Evolutionary conservation across 139 green algal genomes (phyloP), one percentile per base, ranked within the genome.

Genomic region (Chlamydomonas sphaeroides): DNA sequence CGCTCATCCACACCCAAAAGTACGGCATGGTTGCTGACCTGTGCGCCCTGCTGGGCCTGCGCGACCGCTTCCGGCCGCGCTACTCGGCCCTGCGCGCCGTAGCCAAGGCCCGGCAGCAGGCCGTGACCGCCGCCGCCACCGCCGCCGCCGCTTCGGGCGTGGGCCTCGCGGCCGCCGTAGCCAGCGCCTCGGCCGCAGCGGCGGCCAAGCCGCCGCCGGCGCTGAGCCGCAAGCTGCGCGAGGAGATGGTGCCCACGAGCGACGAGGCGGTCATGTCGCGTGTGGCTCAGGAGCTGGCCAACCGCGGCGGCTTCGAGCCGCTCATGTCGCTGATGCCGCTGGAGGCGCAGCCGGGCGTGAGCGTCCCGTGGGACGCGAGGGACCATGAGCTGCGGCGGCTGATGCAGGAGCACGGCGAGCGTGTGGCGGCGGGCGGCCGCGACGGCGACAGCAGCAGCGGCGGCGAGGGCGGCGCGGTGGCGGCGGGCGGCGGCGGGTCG

Each of bases 1-100:
- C 78, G 73, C 79, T 93, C 39, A 93, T 93, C 49, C 74, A 80
- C 56, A 62, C 84, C 3, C 82, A 88, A 21, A 93, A 93, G 89
- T 84, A 66, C 49, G 38, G 84, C 74, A 76, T 86, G 81, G 61
- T 82, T 49, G 45, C 62, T 17, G 89, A 93, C 73, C 90, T 93
- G 69, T 67, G 91, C 23, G 23, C 36, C 1, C 74, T 90, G 14
- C 85, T 93, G 23, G 66, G 73, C 66, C 39, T 79, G 17, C 42
- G 42, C 26, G 48, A 68, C 4, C 74, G 90, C 63, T 93, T 93
- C 62, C 66, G 75, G 33, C 59, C 85, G 1, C 79, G 87, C 3
- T 93, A 93, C 72, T 65, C 73, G 23, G 82, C 86, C 45, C 62
- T 86, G 33, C 71, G 78, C 36, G 35, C 77, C n/a, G 57, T 49